These are phyloP conservation scores for Daedaleopsis sinensis DNA, from an alignment of 768 basidiomycete species.

Conservation along the genomic window DNA sequence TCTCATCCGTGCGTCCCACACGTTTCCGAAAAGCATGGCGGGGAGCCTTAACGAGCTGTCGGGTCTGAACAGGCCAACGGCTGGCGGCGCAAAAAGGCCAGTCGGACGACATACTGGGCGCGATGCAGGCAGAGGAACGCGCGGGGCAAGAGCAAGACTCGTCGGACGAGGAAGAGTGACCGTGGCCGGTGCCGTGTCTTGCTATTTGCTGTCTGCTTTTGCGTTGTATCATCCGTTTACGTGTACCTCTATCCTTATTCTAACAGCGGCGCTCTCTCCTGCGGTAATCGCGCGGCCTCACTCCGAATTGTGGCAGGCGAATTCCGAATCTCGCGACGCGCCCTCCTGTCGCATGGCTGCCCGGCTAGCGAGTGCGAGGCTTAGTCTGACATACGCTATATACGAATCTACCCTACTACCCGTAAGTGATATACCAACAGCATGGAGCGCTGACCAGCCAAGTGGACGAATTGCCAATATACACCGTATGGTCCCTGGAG, in stretches of 20 bases:
- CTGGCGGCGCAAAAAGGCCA: conserved; percentile 79
- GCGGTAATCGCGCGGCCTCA: conserved; percentile 1
- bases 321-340: conserved; percentile 3
- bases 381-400: conserved; percentile 5
- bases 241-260: conserved; percentile 21
- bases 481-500: conserved; percentile 1
- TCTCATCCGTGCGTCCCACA: conserved; percentile 75
- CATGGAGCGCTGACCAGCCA: conserved; percentile 2
- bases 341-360: neutral
- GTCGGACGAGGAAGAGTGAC: conserved; percentile 67
- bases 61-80: conserved; percentile 61
- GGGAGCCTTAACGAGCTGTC: neutral
- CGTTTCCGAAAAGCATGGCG: neutral
- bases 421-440: conserved; percentile 2
- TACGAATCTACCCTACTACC: conserved; percentile 9
- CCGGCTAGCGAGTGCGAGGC: conserved; percentile 1
- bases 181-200: conserved; percentile 6
- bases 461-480: conserved; percentile 1
- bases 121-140: conserved; percentile 78
- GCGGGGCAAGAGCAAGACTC: conserved; percentile 54
- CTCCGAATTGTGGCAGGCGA: conserved; percentile 1
- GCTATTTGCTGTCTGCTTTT: conserved; percentile 15
- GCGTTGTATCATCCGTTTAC: conserved; percentile 16
- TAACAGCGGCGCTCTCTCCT: conserved; percentile 9
- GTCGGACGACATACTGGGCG: conserved; percentile 78